Conservation (phyloP, 2,329 filamentous ascomycete genomes). For the Colletotrichum magnum region DNA sequence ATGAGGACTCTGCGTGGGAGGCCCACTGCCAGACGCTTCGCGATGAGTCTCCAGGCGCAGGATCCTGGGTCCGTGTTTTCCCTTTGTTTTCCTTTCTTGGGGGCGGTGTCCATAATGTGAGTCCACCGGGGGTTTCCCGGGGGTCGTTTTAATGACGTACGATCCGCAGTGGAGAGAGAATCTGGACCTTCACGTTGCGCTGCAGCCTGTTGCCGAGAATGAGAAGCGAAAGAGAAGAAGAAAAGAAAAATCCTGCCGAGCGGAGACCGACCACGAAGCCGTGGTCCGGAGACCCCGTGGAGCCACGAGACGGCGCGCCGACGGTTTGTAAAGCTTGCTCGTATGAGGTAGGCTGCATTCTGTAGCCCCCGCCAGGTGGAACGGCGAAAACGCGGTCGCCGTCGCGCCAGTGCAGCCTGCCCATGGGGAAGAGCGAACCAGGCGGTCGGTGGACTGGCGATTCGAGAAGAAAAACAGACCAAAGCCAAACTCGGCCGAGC, state of each 20-base stretch:
- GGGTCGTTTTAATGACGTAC: conserved; percentile 23
- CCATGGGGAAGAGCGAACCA: conserved; percentile 39
- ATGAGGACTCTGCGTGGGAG: conserved; percentile 23
- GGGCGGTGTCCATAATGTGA: neutral
- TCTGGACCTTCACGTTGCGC: neutral
- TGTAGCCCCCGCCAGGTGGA: conserved; percentile 13
- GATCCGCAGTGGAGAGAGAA: conserved; percentile 34
- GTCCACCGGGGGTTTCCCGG: conserved; percentile 2
- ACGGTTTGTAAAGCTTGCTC: conserved; percentile 20
- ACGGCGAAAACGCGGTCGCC: conserved; percentile 36
- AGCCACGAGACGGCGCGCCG: conserved; percentile 14
- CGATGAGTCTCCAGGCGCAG: neutral
- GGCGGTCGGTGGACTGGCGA: conserved; percentile 14
- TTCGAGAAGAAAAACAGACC: conserved; percentile 22
- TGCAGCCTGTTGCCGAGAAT: neutral
- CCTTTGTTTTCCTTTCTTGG: conserved; percentile 10
- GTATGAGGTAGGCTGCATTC: neutral
- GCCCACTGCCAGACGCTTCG: neutral
- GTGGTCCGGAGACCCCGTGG: conserved; percentile 29
- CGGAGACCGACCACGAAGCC: conserved; percentile 21
- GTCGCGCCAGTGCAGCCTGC: conserved; percentile 31
- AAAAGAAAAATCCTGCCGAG: conserved; percentile 20
- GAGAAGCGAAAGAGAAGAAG: neutral
- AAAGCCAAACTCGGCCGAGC: conserved; percentile 34
- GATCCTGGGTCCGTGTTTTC: conserved; percentile 8